Percentiles rank a stretch among this genome's conserved stretches.
phyloP scores from a whole-genome alignment of 2,329 filamentous ascomycete genomes.

The Verticillium tricorpus region DNA sequence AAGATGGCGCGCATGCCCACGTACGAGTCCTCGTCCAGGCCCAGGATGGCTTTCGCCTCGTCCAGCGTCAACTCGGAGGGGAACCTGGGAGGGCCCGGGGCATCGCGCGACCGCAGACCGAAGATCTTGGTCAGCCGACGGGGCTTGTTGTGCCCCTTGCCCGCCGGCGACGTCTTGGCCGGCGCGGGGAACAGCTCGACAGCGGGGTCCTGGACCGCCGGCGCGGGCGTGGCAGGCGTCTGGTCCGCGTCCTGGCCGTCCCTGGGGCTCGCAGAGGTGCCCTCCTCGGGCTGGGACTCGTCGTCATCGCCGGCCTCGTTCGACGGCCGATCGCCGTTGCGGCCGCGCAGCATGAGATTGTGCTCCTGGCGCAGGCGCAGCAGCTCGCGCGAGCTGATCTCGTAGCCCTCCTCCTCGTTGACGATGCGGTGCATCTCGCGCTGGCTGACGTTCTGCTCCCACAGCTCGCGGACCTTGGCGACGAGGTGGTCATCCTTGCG shows the following conservation, averaged over 20 bases:
- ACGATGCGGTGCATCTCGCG: constrained; percentile 69
- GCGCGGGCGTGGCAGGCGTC: neutral
- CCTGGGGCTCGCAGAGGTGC: neutral
- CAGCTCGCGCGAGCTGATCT: constrained; percentile 67
- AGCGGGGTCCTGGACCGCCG: neutral
- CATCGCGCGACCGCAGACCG: constrained; percentile 55
- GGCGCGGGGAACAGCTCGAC: neutral
- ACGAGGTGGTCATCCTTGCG: constrained; percentile 66
- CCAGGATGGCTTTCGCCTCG: constrained; percentile 68
- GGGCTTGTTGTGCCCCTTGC: constrained; percentile 8
- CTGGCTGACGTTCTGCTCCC: constrained; percentile 69
- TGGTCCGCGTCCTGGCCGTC: neutral
- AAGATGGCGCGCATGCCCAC: constrained; percentile 62
- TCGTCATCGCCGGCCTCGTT: constrained; percentile 7
- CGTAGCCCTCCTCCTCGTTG: constrained; percentile 64
- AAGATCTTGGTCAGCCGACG: constrained; percentile 8
- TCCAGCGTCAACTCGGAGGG: constrained; percentile 80
- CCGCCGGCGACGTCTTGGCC: constrained; percentile 3
- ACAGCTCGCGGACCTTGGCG: constrained; percentile 68
- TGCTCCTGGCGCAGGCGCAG: constrained; percentile 66
- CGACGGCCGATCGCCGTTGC: constrained; percentile 49
- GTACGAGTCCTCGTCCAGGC: constrained; percentile 60
- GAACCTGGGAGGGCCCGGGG: constrained; percentile 66
- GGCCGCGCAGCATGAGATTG: constrained; percentile 60
- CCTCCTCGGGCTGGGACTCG: constrained; percentile 1